These are phyloP conservation scores for Xerocomus amazonicus DNA, from an alignment of 1,284 basidiomycete species.

Conservation along the genomic window DNA sequence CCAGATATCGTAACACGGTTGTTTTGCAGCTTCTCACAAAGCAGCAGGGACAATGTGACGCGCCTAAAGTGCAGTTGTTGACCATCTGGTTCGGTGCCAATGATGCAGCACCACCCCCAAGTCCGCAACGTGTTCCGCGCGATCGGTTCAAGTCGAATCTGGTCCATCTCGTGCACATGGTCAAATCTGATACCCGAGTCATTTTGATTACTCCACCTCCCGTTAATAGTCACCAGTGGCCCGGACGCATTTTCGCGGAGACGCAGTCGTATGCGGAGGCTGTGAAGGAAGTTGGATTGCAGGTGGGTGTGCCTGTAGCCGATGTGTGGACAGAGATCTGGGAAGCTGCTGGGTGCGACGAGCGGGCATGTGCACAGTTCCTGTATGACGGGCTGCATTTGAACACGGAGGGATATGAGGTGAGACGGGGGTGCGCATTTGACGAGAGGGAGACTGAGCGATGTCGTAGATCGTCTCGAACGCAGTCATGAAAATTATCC, in stretches of 20 bases:
- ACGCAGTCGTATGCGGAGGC: conserved; percentile 70
- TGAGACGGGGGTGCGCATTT: conserved; percentile 24
- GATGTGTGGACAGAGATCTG: conserved; percentile 71
- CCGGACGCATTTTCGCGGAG: conserved; percentile 50
- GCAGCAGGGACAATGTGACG: conserved; percentile 44
- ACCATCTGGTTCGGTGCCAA: conserved; percentile 91
- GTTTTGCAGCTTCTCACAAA: conserved; percentile 51
- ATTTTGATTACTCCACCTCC: conserved; percentile 85
- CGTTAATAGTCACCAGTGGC: conserved; percentile 60
- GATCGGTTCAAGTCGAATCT: conserved; percentile 67
- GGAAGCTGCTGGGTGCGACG: conserved; percentile 58
- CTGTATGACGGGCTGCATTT: conserved; percentile 77
- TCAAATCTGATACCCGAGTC: conserved; percentile 69
- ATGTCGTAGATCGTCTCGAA: conserved; percentile 60
- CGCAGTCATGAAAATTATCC: conserved; percentile 56
- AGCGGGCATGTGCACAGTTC: conserved; percentile 47
- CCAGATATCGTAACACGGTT: too few species aligned
- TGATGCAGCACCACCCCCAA: conserved; percentile 64
- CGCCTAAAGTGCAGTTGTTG: conserved; percentile 66
- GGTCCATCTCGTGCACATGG: conserved; percentile 54
- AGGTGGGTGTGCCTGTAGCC: conserved; percentile 55
- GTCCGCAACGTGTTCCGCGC: conserved; percentile 68
- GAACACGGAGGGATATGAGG: conserved; percentile 66
- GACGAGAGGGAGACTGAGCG: conserved; percentile 5
- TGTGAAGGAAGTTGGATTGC: conserved; percentile 56